Evolutionary conservation across 306 rosid genomes (phyloP), one percentile per base, ranked within the genome.

Genomic region (Cucurbita moschata): DNA sequence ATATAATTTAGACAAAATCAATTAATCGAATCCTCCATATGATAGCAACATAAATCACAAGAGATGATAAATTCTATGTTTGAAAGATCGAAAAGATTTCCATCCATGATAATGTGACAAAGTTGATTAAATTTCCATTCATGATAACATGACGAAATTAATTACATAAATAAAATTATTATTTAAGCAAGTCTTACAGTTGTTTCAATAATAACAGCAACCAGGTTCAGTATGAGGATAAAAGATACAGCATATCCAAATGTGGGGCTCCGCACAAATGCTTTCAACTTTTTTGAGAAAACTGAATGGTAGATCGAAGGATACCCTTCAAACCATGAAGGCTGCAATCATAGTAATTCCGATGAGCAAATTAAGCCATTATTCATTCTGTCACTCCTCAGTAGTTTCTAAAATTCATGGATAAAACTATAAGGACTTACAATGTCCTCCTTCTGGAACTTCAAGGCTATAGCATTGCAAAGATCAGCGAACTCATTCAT

Each of bases 401-500:
- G 54, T 39, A 83, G 26, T 67, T 83, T 80, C 61, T 47, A 12
- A 53, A 57, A 60, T 49, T 79, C 65, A 64, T 49, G 73, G 37
- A 46, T 68, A 59, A 68, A 15, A 30, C 74, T 50, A 67, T 42
- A 64, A 71, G 54, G 75, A 84, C 96, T 85, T 82, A 94, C 99
- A 76, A 75, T 67, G 61, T 88, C 88, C 84, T 91, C 99, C 87
- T 88, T 91, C 81, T 78, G 88, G 75, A 94, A 94, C 78, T 82
- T 91, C 79, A 89, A 79, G 75, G 88, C 88, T 85, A 94, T 94
- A 78, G 99, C 91, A 75, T 94, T 88, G 89, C 99, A 94, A 77
- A 94, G 87, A 81, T 94, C 99, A 61, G 83, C 84, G 83, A 94
- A 94, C 72, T 94, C 99, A 67, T 87, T 84, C 83, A 79, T 75